Evolutionary conservation across 306 rosid genomes (phyloP), one percentile per base, ranked within the genome.

Genomic region (Prinsepia uniflora): DNA sequence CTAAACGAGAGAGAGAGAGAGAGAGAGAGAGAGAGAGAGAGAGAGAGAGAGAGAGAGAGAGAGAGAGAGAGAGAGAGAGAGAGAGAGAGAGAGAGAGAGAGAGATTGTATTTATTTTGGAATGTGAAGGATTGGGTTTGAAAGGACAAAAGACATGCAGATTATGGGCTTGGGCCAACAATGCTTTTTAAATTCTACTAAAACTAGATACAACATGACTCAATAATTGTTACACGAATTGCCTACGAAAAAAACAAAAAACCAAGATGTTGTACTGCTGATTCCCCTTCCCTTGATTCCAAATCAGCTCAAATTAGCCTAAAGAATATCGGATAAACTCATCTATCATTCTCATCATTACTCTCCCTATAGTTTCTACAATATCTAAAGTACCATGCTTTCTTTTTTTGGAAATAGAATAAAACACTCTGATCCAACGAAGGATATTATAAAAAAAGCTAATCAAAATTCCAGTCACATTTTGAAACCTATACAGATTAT

Each of bases 241-340:
- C 24, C 41, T 54, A 70, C 44, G 8, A 67, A 47, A n/a, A n/a
- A 18, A 67, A 10, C 15, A 10, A 50, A 11, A 4, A 11, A 10
- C 24, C 0, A 70, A 42, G 1, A 42, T 19, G 41, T 15, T 41
- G 7, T 9, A 42, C 24, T 22, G 17, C 43, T 10, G 22, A 20
- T 55, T 43, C 17, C 18, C 64, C 42, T 18, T 41, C n/a, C 18
- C n/a, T n/a, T n/a, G 9, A 8, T 22, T 43, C 74, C 2, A 19
- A 61, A 72, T 72, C 61, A 47, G 60, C 74, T 43, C 55, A 55
- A 56, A 70, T 10, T 1, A 63, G 20, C 4, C 11, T 42, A 58
- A 13, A 52, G 49, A 15, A 43, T 17, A 44, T 6, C 18, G 52
- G 10, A 62, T 9, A 63, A 54, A n/a, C n/a, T n/a, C 22, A 8